phyloP scores from a whole-genome alignment of 148 eudicot species.

The Simmondsia chinensis region DNA sequence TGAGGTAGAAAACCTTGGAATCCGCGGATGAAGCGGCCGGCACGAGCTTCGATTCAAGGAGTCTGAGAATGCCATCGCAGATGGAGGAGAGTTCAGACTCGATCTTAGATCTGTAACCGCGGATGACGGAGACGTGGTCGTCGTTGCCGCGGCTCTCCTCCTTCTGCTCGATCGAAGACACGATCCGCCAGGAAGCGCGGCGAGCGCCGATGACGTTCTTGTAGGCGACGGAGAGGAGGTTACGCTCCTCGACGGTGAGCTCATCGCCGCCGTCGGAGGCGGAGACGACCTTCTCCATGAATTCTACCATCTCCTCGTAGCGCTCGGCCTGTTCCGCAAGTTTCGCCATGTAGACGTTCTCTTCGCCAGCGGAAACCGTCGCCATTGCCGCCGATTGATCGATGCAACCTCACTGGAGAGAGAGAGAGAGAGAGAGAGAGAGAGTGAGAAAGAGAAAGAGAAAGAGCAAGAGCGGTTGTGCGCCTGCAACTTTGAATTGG shows the following conservation, averaged over 20 bases:
- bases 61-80: constrained; percentile 43
- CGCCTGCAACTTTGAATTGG: no score
- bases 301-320: constrained; percentile 57
- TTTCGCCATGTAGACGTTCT: constrained; percentile 41
- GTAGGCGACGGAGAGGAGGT: constrained; percentile 49
- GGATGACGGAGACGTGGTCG: constrained; percentile 33
- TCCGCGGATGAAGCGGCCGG: constrained; percentile 26
- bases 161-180: no score
- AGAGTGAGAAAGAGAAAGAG: no score
- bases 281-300: constrained; percentile 47
- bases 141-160: constrained; percentile 43
- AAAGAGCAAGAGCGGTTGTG: no score
- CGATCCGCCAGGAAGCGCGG: constrained; percentile 41
- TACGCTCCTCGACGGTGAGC: constrained; percentile 38
- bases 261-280: constrained; percentile 26
- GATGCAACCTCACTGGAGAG: no score
- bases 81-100: constrained; percentile 35
- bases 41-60: constrained; percentile 34
- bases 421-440: no score
- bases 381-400: no score
- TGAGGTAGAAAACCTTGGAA: constrained; percentile 43
- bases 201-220: constrained; percentile 46
- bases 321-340: constrained; percentile 57
- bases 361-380: no score
- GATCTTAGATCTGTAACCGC: constrained; percentile 41